These are phyloP conservation scores for Helicocarpus griseus DNA, from an alignment of 2,329 filamentous ascomycete species.

Conservation along the genomic window DNA sequence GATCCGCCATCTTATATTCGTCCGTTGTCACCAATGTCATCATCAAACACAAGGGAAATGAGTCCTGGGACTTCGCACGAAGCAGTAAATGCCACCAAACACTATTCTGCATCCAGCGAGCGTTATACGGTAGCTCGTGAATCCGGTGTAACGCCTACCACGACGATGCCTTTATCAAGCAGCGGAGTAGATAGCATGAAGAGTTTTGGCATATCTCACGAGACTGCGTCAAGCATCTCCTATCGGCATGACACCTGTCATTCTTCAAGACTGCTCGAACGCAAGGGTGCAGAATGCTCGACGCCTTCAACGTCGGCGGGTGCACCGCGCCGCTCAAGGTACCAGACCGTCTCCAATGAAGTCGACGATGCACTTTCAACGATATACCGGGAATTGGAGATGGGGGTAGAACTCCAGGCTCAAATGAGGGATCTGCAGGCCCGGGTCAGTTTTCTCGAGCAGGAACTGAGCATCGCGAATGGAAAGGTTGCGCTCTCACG, in stretches of 20 bases:
- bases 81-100: not conserved
- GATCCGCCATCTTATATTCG: not conserved
- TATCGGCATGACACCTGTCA: not conserved
- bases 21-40: not conserved
- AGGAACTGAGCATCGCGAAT: not conserved
- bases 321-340: not conserved
- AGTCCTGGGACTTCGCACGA: not conserved
- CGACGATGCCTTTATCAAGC: not conserved
- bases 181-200: not conserved
- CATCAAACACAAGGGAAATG: not conserved
- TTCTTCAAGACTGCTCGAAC: not conserved
- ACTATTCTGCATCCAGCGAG: not conserved
- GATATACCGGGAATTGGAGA: conserved; percentile 2
- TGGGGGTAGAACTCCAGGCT: not conserved
- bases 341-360: conserved; percentile 1
- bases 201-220: not conserved
- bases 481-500: not conserved
- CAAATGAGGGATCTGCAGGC: not conserved
- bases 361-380: conserved; percentile 1
- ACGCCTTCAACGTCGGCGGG: not conserved
- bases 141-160: not conserved
- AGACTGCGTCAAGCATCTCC: not conserved
- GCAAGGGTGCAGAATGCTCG: not conserved
- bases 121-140: not conserved
- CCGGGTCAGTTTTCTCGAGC: not conserved